Evolutionary conservation across 1,284 basidiomycete species (phyloP).

Genomic region (Boletus nobilissimus): DNA sequence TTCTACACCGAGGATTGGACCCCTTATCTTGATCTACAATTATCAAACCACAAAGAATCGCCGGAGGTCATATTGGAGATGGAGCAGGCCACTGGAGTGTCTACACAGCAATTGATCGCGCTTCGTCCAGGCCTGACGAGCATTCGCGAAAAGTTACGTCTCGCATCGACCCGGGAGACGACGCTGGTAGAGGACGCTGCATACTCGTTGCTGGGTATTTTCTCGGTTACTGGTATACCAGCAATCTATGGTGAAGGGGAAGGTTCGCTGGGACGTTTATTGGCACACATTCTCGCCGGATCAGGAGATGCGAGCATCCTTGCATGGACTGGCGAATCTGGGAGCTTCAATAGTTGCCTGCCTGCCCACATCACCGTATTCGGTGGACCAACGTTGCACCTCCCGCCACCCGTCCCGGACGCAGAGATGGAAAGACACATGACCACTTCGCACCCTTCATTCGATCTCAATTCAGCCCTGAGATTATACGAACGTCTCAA

Average conservation of each 20-base stretch:
- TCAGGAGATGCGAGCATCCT: background rate
- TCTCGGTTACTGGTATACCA: no score
- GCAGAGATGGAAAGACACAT: background rate
- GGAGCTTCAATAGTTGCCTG: background rate
- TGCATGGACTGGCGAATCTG: background rate
- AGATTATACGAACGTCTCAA: background rate
- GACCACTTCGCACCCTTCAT: background rate
- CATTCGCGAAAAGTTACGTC: no score
- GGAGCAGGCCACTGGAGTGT: no score
- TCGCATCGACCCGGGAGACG: no score
- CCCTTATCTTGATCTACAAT: no score
- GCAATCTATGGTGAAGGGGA: background rate
- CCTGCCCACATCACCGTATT: background rate
- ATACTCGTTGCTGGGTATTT: no score
- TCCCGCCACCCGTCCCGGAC: background rate
- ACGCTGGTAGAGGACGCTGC: no score
- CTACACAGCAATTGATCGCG: no score
- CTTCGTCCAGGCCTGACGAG: no score
- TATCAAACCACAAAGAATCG: no score
- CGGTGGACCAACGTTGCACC: background rate
- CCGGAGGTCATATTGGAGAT: no score
- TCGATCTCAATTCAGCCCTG: background rate
- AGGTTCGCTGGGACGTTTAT: background rate
- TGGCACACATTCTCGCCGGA: background rate
- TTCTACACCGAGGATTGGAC: no score